Percentiles rank a stretch among this genome's conserved stretches.
Conservation (phyloP, 208 protist genomes). For the Pavlovales sp. region DNA sequence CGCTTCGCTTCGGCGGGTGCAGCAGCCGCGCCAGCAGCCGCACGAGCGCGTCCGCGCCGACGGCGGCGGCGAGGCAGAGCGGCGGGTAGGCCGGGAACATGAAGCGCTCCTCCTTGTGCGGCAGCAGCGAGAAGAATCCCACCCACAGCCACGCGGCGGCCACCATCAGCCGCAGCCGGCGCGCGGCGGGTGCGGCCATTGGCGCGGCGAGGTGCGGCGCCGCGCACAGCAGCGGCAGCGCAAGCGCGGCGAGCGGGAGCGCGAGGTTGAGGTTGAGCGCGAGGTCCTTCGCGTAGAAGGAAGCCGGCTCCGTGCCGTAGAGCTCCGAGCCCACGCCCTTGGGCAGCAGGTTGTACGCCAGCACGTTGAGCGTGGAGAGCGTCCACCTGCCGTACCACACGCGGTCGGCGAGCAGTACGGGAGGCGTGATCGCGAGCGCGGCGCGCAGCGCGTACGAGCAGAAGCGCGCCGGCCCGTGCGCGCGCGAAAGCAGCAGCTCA, state of each 20-base stretch:
- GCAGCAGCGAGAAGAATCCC: constrained; percentile 13
- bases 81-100: constrained; percentile 84
- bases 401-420: constrained; percentile 37
- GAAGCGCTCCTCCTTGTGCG: constrained; percentile 67
- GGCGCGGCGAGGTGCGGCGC: not conserved
- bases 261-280: constrained; percentile 80
- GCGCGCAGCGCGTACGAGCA: not conserved
- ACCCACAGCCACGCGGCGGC: not conserved
- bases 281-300: constrained; percentile 83
- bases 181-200: too few relatives aligned
- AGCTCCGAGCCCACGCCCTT: constrained; percentile 72
- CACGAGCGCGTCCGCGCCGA: not conserved
- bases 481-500: not conserved
- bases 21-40: not conserved
- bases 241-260: constrained; percentile 63
- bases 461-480: not conserved
- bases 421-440: not conserved
- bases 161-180: not conserved
- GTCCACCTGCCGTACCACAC: constrained; percentile 53
- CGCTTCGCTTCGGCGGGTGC: not conserved
- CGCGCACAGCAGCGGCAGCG: not conserved
- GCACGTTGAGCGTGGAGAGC: constrained; percentile 62
- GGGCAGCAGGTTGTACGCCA: constrained; percentile 66
- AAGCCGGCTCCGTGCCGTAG: constrained; percentile 79
- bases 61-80: constrained; percentile 71